Evolutionary conservation across 2,329 filamentous ascomycete genomes (phyloP), one percentile per base, ranked within the genome.

Genomic region (Xylariaceae sp.): DNA sequence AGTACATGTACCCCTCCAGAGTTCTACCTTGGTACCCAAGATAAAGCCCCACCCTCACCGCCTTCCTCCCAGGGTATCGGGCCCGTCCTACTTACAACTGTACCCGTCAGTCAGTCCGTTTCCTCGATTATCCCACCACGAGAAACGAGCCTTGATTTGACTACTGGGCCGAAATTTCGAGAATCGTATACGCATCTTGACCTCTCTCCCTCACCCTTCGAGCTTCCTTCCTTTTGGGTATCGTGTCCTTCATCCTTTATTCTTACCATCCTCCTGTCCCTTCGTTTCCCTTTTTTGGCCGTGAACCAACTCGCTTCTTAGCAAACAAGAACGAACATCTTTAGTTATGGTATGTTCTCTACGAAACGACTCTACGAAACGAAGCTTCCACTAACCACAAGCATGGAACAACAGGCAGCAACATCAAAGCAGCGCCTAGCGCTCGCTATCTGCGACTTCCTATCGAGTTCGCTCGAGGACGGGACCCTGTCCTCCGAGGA

Each of bases 381-480:
- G n/a, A n/a, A n/a, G n/a, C n/a, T n/a, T n/a, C n/a, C 14, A 40
- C 56, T 56, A 44, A 56, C 43, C 24, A 11, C 16, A 45, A 12
- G 5, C 9, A 7, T 16, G 6, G 29, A 11, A 14, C 7, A 21
- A 55, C 49, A 78, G 77, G 71, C 78, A 58, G 76, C 79, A 39
- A 78, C 80, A 50, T 79, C 83, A 56, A 85, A 86, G 75, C 86
- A 99, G 85, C 92, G 93, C 79, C 89, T 99, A 64, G 95, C 95
- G 75, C 91, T 99, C 74, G 92, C 95, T 69, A 94, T 99, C 76
- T 92, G 96, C 81, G 92, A 98, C 79, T 99, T 96, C 81, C 89
- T 99, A 60, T 85, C 85, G 68, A 87, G 86, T 58, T 96, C 92
- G 41, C 80, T 92, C 67, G 89, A 87, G 62, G 95, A 99, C 74